These are phyloP conservation scores for Thalassiosira oceanica DNA, from an alignment of 352 stramenopile genomes.

Conservation along the genomic window DNA sequence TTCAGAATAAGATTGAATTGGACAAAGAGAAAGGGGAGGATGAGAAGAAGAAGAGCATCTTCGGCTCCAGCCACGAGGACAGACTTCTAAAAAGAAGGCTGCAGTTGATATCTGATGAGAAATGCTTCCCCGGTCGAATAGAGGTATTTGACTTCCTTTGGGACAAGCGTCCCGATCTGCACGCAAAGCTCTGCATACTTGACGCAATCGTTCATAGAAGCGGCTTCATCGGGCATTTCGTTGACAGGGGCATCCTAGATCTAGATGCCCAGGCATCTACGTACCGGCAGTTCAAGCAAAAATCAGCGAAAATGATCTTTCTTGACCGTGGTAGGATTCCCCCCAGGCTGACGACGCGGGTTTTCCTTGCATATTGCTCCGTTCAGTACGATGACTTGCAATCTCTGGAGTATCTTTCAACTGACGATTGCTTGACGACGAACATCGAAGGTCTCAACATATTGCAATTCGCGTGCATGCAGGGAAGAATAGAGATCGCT, in stretches of 20 bases:
- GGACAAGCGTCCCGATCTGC: not conserved
- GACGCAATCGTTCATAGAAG: slow-evolving; percentile 7
- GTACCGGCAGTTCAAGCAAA: not conserved
- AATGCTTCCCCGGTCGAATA: no score
- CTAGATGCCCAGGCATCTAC: slow-evolving; percentile 1
- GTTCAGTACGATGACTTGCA: slow-evolving; percentile 29
- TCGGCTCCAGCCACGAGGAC: slow-evolving; percentile 9
- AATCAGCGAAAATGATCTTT: slow-evolving; percentile 7
- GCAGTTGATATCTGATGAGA: slow-evolving; percentile 9
- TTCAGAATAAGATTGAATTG: no score
- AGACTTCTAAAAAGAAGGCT: slow-evolving; percentile 4
- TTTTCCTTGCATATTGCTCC: slow-evolving; percentile 15
- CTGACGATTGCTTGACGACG: not conserved
- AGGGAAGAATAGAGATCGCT: slow-evolving; percentile 25
- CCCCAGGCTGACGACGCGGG: not conserved
- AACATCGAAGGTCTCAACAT: slow-evolving; percentile 14
- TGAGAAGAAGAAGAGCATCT: no score
- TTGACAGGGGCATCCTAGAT: slow-evolving; percentile 3
- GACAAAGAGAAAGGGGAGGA: no score
- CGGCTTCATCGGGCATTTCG: slow-evolving; percentile 9
- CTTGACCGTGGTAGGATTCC: not conserved
- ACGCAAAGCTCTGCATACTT: not conserved
- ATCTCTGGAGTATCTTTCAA: slow-evolving; percentile 16
- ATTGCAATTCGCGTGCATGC: slow-evolving; percentile 13
- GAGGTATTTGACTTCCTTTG: no score